These are phyloP conservation scores for Candida dajiaensis DNA, from an alignment of 805 yeast species.

Conservation along the genomic window DNA sequence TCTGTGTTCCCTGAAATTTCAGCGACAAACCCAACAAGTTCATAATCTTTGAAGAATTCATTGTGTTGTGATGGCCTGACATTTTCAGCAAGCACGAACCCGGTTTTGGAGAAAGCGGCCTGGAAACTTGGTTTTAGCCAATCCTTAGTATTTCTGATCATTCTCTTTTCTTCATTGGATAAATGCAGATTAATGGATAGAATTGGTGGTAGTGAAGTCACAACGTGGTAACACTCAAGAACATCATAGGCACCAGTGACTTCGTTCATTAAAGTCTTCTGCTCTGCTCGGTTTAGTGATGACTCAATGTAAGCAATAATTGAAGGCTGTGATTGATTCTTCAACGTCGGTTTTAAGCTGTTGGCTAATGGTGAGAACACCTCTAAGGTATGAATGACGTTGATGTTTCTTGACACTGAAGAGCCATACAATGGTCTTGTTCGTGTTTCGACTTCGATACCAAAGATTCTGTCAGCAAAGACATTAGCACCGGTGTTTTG, in stretches of 20 bases:
- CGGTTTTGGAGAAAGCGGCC: slow-evolving; percentile 30
- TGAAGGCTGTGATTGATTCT: slow-evolving; percentile 26
- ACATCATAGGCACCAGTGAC: slow-evolving; percentile 45
- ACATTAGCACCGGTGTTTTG: background rate
- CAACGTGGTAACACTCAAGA: slow-evolving; percentile 46
- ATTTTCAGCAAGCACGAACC: slow-evolving; percentile 6
- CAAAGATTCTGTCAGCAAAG: slow-evolving; percentile 30
- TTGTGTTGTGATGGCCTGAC: slow-evolving; percentile 2
- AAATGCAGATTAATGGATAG: slow-evolving; percentile 56
- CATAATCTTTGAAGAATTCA: slow-evolving; percentile 39
- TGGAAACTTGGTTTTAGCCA: slow-evolving; percentile 65
- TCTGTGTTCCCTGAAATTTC: slow-evolving; percentile 43
- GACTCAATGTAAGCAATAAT: slow-evolving; percentile 57
- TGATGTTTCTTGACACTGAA: slow-evolving; percentile 5
- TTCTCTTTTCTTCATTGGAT: slow-evolving; percentile 46
- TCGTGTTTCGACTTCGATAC: slow-evolving; percentile 38
- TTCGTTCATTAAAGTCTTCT: slow-evolving; percentile 48
- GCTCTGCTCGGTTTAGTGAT: slow-evolving; percentile 46
- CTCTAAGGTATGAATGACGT: slow-evolving; percentile 12
- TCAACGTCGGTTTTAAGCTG: slow-evolving; percentile 23
- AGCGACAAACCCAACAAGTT: slow-evolving; percentile 64
- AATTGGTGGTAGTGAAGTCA: slow-evolving; percentile 58
- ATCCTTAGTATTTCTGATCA: slow-evolving; percentile 40
- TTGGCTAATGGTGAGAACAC: slow-evolving; percentile 12
- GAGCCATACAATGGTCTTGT: slow-evolving; percentile 26